Conservation (phyloP, 2,329 filamentous ascomycete genomes). For the Alternaria brassicae region DNA sequence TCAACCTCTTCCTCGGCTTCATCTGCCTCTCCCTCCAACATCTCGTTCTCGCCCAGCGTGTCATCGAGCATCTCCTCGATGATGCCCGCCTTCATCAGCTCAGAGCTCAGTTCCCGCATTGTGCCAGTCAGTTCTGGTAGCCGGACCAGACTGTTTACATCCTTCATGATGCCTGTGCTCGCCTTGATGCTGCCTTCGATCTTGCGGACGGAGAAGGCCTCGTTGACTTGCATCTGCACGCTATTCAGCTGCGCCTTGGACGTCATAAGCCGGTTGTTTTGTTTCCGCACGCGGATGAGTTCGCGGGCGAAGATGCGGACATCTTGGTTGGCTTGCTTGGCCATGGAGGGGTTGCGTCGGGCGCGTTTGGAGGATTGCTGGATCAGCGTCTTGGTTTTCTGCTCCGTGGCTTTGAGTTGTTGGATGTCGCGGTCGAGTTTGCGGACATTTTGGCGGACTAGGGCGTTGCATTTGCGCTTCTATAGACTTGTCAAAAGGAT, state of each 20-base stretch:
- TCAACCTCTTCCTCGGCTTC: slow-evolving; percentile 81
- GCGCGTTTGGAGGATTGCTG: slow-evolving; percentile 81
- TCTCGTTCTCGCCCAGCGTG: slow-evolving; percentile 72
- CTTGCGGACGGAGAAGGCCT: slow-evolving; percentile 93
- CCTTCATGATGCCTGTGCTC: slow-evolving; percentile 93
- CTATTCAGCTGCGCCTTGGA: slow-evolving; percentile 90
- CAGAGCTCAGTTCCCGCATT: slow-evolving; percentile 85
- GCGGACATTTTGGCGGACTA: slow-evolving; percentile 88
- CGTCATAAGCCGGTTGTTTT: slow-evolving; percentile 76
- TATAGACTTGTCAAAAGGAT: slow-evolving; percentile 51
- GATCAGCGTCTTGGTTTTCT: slow-evolving; percentile 78
- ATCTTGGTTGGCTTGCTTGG: slow-evolving; percentile 80
- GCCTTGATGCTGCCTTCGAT: slow-evolving; percentile 91
- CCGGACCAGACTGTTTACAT: slow-evolving; percentile 85
- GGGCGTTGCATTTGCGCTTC: slow-evolving; percentile 93
- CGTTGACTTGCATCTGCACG: slow-evolving; percentile 96
- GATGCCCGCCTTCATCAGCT: slow-evolving; percentile 92
- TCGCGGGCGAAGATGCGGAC: slow-evolving; percentile 88
- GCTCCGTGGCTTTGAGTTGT: slow-evolving; percentile 77
- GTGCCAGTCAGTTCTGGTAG: slow-evolving; percentile 87
- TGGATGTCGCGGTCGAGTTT: slow-evolving; percentile 93
- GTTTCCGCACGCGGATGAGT: slow-evolving; percentile 81
- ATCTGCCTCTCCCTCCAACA: slow-evolving; percentile 74
- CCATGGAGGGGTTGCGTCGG: slow-evolving; percentile 78
- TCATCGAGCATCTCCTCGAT: slow-evolving; percentile 98